A percentile compares a stretch with the other conserved stretches of the same genome.
Evolutionary conservation across 73 alveolate genomes (phyloP).

Genomic region (Uronychia setigera): DNA sequence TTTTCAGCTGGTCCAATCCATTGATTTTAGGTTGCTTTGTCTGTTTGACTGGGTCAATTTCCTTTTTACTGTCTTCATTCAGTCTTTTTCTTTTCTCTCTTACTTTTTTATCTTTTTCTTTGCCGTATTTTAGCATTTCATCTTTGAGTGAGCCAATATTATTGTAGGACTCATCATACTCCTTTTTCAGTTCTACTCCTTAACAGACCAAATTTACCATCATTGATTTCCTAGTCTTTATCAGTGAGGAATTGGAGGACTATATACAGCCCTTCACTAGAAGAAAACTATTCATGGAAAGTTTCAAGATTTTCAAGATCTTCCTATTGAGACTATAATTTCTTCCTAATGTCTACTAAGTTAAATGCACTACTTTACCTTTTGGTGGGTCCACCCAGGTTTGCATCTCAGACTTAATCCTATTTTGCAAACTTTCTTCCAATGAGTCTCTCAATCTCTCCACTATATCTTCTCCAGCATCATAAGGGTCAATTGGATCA

Average conservation of each 20-base stretch:
- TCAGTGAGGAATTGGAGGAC: constrained; percentile 29
- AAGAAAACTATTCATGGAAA: neutral
- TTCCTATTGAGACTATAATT: neutral
- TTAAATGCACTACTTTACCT: neutral
- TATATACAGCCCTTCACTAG: constrained; percentile 4
- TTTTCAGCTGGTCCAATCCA: neutral
- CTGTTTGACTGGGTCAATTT: neutral
- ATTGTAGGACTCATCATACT: constrained; percentile 44
- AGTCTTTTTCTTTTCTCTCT: neutral
- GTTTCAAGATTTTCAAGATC: neutral
- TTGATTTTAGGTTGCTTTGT: neutral
- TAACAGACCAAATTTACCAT: constrained; percentile 13
- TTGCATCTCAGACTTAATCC: constrained; percentile 46
- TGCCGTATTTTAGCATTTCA: constrained; percentile 18
- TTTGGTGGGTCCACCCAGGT: constrained; percentile 65
- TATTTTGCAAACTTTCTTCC: constrained; percentile 2
- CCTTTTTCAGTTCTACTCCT: constrained; percentile 40
- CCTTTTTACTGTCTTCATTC: constrained; percentile 2
- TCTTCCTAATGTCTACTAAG: neutral
- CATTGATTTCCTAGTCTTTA: neutral
- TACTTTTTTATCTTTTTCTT: constrained; percentile 5
- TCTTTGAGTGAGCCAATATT: constrained; percentile 25
- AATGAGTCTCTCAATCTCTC: constrained; percentile 31
- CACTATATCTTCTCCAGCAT: constrained; percentile 32
- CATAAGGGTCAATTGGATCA: constrained; percentile 26